These are phyloP conservation scores for Rubroboletus satanas DNA, from an alignment of 768 basidiomycete genomes.

Conservation along the genomic window DNA sequence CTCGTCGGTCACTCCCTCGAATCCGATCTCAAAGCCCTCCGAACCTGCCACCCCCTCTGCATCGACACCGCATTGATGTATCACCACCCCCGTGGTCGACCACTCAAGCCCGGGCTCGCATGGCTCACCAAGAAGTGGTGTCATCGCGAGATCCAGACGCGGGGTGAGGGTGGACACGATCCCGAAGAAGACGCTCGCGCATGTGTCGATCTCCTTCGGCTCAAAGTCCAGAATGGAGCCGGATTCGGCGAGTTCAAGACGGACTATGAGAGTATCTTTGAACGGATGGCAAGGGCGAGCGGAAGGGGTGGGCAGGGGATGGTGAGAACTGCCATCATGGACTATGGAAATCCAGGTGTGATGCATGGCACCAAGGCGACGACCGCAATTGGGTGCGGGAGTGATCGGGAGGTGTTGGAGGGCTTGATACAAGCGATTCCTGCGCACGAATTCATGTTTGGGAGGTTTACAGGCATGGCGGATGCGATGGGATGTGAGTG, in stretches of 20 bases:
- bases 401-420: constrained; percentile 76
- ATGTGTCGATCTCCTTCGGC: constrained; percentile 76
- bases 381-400: constrained; percentile 68
- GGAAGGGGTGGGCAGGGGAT: constrained; percentile 39
- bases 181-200: constrained; percentile 93
- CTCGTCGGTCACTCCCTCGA: constrained; percentile 95
- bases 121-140: constrained; percentile 97
- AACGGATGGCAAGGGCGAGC: constrained; percentile 64
- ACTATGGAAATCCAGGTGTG: constrained; percentile 76
- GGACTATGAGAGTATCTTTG: constrained; percentile 86
- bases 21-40: constrained; percentile 87
- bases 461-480: constrained; percentile 78
- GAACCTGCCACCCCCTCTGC: constrained; percentile 78
- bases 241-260: constrained; percentile 85
- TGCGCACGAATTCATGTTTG: constrained; percentile 80
- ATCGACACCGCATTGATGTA: constrained; percentile 90
- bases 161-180: constrained; percentile 85
- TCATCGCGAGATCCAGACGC: constrained; percentile 80
- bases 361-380: constrained; percentile 87
- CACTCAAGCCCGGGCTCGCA: constrained; percentile 92
- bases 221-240: constrained; percentile 72
- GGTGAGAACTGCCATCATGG: constrained; percentile 66
- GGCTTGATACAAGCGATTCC: constrained; percentile 56
- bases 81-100: constrained; percentile 90
- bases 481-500: constrained; percentile 75